Evolutionary conservation across 2,329 filamentous ascomycete genomes (phyloP).

Genomic region (Mycocentrospora acerina): DNA sequence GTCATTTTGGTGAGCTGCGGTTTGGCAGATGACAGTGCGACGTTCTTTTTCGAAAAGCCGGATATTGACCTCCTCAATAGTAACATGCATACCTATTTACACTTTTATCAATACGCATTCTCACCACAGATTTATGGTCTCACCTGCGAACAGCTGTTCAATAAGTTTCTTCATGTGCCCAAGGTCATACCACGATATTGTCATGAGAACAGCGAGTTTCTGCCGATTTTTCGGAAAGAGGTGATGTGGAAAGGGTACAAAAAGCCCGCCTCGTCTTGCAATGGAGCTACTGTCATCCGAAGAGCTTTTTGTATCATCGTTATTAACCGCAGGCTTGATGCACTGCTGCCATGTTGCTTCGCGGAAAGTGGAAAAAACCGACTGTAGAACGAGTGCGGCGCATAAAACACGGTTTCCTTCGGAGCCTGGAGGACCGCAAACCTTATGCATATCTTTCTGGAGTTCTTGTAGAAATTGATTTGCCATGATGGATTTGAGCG

Average conservation of each 20-base stretch:
- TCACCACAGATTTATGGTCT: neutral
- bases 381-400: neutral
- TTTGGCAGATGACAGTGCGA: neutral
- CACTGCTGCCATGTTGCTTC: slow-evolving; percentile 1
- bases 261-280: slow-evolving; percentile 2
- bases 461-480: no score
- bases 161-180: slow-evolving; percentile 3
- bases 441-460: no score
- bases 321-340: neutral
- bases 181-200: slow-evolving; percentile 3
- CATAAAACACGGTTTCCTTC: neutral
- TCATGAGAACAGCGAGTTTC: slow-evolving; percentile 2
- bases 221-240: neutral
- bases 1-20: neutral
- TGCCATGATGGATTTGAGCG: no score
- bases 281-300: slow-evolving; percentile 1
- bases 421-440: no score
- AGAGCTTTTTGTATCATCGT: neutral
- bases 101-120: neutral
- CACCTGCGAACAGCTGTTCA: slow-evolving; percentile 6
- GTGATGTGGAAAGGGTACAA: slow-evolving; percentile 1
- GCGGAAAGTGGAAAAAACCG: slow-evolving; percentile 2
- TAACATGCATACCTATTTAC: slow-evolving; percentile 3
- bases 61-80: slow-evolving; percentile 6
- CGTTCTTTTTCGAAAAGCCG: no score